A percentile compares a stretch with the other conserved stretches of the same genome.
Evolutionary conservation across 2,329 filamentous ascomycete genomes (phyloP).

Genomic region (Talaromyces sp.): DNA sequence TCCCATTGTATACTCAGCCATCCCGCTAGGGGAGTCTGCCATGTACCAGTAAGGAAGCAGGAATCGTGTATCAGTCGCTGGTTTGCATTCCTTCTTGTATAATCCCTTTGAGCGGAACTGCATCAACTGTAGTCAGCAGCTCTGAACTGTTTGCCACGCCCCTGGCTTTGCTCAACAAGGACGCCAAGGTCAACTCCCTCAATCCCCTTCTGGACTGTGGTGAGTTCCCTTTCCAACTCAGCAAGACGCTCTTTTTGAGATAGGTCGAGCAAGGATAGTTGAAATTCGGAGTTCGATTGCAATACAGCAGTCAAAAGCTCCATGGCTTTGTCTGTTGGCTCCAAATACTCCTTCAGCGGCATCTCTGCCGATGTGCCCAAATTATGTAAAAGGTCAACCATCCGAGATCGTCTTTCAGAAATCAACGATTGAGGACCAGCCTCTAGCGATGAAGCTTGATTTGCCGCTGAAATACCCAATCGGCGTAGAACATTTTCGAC

Average conservation of each 20-base stretch:
- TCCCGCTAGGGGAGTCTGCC: not conserved
- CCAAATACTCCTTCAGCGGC: constrained; percentile 24
- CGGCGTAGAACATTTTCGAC: constrained; percentile 29
- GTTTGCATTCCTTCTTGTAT: not conserved
- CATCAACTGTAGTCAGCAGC: not conserved
- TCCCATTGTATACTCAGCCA: not conserved
- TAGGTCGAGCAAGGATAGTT: constrained; percentile 22
- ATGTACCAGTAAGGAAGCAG: not conserved
- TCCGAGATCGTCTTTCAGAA: constrained; percentile 23
- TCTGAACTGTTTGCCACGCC: not conserved
- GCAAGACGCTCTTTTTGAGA: constrained; percentile 21
- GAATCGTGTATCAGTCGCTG: not conserved
- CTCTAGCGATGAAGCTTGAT: not conserved
- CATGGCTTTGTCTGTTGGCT: constrained; percentile 25
- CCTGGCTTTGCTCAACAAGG: constrained; percentile 16
- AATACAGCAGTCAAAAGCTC: constrained; percentile 27
- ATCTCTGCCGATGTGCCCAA: constrained; percentile 23
- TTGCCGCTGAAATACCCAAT: constrained; percentile 21
- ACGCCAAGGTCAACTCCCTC: constrained; percentile 27
- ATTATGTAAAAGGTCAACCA: constrained; percentile 22
- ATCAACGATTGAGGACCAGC: constrained; percentile 14
- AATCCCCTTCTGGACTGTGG: constrained; percentile 25
- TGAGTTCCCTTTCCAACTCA: constrained; percentile 25
- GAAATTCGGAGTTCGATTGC: constrained; percentile 19
- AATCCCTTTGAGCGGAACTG: not conserved